These are phyloP conservation scores for Cucumis hystrix DNA, from an alignment of 306 rosid genomes.

Conservation along the genomic window DNA sequence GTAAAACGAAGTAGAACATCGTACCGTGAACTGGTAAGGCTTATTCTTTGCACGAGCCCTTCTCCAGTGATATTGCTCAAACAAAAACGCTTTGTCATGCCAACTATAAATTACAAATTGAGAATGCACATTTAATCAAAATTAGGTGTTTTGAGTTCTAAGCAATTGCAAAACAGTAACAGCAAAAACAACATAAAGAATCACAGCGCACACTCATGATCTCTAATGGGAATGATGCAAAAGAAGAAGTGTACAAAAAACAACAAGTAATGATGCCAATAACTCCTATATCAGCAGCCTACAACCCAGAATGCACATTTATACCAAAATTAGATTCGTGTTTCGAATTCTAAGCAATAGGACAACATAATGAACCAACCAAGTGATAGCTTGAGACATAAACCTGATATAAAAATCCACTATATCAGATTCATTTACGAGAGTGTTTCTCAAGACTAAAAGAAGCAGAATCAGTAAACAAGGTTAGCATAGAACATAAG, in stretches of 20 bases:
- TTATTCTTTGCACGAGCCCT: constrained; percentile 54
- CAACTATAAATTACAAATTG: constrained; percentile 48
- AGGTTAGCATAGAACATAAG: not conserved
- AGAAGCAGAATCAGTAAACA: not conserved
- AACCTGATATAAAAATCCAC: not conserved
- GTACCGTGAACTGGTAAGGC: constrained; percentile 55
- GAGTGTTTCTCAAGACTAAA: not conserved
- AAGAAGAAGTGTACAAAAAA: not conserved
- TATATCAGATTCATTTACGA: not conserved
- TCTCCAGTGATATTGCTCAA: constrained; percentile 87
- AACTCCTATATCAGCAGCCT: not conserved
- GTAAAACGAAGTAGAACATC: not conserved
- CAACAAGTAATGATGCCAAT: not conserved
- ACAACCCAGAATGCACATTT: not conserved
- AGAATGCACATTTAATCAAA: not conserved
- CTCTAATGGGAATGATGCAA: not conserved
- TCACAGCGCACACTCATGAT: not conserved
- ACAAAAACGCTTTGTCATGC: constrained; percentile 76
- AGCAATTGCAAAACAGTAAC: not conserved
- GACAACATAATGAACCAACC: not conserved
- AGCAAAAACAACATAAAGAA: not conserved
- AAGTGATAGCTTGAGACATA: not conserved
- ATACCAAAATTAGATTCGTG: not conserved
- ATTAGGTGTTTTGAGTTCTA: too few species aligned
- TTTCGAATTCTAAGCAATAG: not conserved